phyloP scores from a whole-genome alignment of 208 protist species.

The Crithidia brevicula region DNA sequence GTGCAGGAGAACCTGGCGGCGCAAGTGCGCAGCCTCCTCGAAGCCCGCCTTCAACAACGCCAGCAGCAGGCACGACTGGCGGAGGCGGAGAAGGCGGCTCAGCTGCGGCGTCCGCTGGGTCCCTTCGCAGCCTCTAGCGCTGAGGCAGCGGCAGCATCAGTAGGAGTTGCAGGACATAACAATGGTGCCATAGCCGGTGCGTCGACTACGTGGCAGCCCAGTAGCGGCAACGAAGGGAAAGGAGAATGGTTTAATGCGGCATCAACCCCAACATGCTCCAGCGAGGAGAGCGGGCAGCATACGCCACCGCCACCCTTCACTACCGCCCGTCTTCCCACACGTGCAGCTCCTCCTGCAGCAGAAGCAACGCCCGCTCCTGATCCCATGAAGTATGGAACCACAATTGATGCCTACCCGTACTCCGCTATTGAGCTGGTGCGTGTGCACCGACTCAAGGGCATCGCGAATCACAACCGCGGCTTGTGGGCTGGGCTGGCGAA shows the following conservation, averaged over 20 bases:
- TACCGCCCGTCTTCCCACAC: background rate
- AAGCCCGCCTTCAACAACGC: conserved; percentile 25
- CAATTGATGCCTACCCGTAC: conserved; percentile 13
- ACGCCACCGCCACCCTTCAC: background rate
- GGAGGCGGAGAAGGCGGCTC: conserved; percentile 4
- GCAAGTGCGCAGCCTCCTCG: conserved; percentile 25
- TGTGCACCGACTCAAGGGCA: conserved; percentile 48
- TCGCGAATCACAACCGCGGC: conserved; percentile 69
- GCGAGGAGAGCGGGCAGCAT: too few species aligned
- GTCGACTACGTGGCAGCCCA: too few species aligned
- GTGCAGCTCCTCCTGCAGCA: background rate
- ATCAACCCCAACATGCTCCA: too few species aligned
- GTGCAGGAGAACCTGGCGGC: conserved; percentile 25
- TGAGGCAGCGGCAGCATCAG: too few species aligned
- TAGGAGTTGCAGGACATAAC: too few species aligned
- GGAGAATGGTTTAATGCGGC: too few species aligned
- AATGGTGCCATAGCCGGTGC: too few species aligned
- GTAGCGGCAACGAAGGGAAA: too few species aligned
- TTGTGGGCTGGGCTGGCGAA: conserved; percentile 48
- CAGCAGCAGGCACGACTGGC: conserved; percentile 14
- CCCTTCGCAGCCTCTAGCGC: too few species aligned
- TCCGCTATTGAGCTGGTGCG: conserved; percentile 46
- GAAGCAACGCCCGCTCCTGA: background rate
- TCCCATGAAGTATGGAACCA: background rate
- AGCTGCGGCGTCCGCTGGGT: background rate